These are phyloP conservation scores for Wickerhamiella vanderwaltii DNA, from an alignment of 805 yeast genomes.

Conservation along the genomic window DNA sequence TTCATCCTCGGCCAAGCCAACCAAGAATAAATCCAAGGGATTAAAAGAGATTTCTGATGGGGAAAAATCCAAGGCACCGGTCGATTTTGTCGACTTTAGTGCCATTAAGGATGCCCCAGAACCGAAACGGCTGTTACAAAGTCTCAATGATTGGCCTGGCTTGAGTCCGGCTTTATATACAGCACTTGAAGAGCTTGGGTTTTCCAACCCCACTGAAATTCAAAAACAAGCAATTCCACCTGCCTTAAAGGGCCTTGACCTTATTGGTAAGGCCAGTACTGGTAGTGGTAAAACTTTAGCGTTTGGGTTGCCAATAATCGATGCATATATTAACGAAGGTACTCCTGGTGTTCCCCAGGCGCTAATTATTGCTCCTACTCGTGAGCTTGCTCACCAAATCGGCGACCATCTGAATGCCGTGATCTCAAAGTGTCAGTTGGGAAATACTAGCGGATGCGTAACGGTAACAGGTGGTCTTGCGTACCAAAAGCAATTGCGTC, in stretches of 20 bases:
- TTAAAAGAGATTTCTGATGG: neutral
- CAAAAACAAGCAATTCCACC: slow-evolving; percentile 66
- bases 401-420: slow-evolving; percentile 52
- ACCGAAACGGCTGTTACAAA: slow-evolving; percentile 17
- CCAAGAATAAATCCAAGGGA: slow-evolving; percentile 7
- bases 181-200: slow-evolving; percentile 49
- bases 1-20: neutral
- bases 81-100: slow-evolving; percentile 15
- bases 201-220: slow-evolving; percentile 67
- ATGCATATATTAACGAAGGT: slow-evolving; percentile 31
- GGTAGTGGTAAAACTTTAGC: slow-evolving; percentile 98
- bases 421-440: slow-evolving; percentile 9
- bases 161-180: slow-evolving; percentile 37
- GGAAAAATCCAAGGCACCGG: too few species aligned
- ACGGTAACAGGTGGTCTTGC: slow-evolving; percentile 91
- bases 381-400: slow-evolving; percentile 94
- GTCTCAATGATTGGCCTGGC: slow-evolving; percentile 28
- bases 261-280: slow-evolving; percentile 92
- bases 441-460: slow-evolving; percentile 39
- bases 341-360: slow-evolving; percentile 31
- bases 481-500: slow-evolving; percentile 81
- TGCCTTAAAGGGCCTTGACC: slow-evolving; percentile 61
- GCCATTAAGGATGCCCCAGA: slow-evolving; percentile 11
- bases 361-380: slow-evolving; percentile 81
- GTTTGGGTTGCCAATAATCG: slow-evolving; percentile 78